Evolutionary conservation across 345 rosid genomes (phyloP), one percentile per base, ranked within the genome.

Genomic region (Dovyalis caffra): DNA sequence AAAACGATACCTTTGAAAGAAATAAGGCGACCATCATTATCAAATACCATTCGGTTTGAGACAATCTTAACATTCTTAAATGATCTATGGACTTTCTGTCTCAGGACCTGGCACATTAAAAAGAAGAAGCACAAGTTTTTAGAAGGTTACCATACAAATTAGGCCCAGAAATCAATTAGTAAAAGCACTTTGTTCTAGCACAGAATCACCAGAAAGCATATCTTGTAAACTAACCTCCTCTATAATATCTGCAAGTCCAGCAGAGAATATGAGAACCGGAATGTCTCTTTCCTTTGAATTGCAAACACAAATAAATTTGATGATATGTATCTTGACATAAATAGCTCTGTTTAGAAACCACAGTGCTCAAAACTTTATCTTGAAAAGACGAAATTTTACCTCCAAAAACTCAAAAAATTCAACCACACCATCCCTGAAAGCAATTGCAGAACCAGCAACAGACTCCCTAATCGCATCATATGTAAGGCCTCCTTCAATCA

Each of bases 161-260:
- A 72, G 74, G 20, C 53, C 15, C 25, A 7, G 32, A 58, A 51
- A 66, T 45, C 40, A 65, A 49, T 57, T 73, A 71, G 15, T 67
- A 21, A 58, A 64, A 61, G 35, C 18, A 14, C 38, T n/a, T 21
- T 37, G 40, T 21, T 14, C 29, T 43, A 31, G 29, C 57, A 23
- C 49, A 25, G 25, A 45, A 25, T 6, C 32, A n/a, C 3, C 26
- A 33, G 0, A 25, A 29, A 61, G 64, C 5, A 66, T 64, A 40
- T 67, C 61, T 25, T 38, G 60, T 16, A 67, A 68, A 76, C 81
- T 72, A 74, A 91, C 98, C 96, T 94, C 98, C 85, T 94, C 97
- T 79, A 92, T 94, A 31, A 94, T 88, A 86, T 94, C 97, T 70
- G 96, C 98, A 76, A 94, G 94, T 58, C 97, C 98, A n/a, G 96